phyloP scores from a whole-genome alignment of 495 filamentous ascomycete genomes.

The Cairneyella variabilis region DNA sequence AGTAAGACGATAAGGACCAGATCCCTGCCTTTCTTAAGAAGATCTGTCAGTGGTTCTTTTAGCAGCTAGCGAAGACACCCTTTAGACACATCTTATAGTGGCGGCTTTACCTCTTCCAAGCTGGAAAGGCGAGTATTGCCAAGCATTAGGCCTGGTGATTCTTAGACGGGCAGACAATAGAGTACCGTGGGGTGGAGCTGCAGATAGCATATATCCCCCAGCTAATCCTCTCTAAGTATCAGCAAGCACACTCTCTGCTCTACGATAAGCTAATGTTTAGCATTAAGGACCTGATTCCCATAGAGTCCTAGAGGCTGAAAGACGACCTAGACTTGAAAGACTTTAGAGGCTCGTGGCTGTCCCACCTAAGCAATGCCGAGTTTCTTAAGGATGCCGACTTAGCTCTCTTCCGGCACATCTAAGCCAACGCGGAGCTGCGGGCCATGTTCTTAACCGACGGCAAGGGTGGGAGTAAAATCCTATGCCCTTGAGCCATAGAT shows the following conservation, averaged over 20 bases:
- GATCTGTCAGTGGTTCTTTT: too few species aligned
- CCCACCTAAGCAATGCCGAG: background rate
- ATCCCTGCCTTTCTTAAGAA: too few species aligned
- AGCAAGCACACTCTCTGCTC: too few species aligned
- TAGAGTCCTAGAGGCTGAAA: conserved; percentile 11
- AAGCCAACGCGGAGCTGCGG: conserved; percentile 3
- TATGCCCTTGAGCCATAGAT: background rate
- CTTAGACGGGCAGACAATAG: conserved; percentile 12
- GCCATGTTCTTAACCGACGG: conserved; percentile 16
- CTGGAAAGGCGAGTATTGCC: too few species aligned
- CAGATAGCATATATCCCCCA: too few species aligned
- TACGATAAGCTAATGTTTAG: conserved; percentile 8
- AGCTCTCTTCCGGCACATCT: conserved; percentile 5
- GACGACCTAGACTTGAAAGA: conserved; percentile 13
- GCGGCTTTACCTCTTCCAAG: conserved; percentile 16
- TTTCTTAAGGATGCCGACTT: conserved; percentile 1
- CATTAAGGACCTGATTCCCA: too few species aligned
- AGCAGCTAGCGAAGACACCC: conserved; percentile 16
- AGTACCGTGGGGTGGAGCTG: conserved; percentile 12
- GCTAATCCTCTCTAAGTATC: conserved; percentile 11
- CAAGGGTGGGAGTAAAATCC: too few species aligned
- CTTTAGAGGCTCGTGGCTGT: conserved; percentile 16
- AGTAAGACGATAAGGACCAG: too few species aligned
- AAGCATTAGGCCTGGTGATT: conserved; percentile 14
- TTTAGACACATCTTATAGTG: conserved; percentile 17